These are phyloP conservation scores for Aspergillus puulaauensis DNA, from an alignment of 2,329 filamentous ascomycete species.

Conservation along the genomic window DNA sequence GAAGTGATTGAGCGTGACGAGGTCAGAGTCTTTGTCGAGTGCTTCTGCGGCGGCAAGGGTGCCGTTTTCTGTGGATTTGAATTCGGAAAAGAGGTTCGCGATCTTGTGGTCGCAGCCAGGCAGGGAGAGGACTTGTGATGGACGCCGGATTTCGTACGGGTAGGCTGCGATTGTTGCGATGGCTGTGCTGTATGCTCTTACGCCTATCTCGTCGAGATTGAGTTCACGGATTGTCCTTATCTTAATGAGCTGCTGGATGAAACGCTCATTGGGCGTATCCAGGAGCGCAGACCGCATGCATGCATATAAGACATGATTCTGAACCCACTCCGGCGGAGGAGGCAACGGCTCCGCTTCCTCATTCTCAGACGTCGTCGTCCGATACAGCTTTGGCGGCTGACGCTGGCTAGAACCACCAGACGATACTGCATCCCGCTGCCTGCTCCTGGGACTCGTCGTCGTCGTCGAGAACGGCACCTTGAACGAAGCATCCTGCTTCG, in stretches of 20 bases:
- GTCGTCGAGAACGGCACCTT: conserved; percentile 8
- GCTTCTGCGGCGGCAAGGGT: conserved; percentile 63
- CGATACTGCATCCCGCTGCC: conserved; percentile 19
- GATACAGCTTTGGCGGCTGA: conserved; percentile 53
- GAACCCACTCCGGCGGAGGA: conserved; percentile 67
- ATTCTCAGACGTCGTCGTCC: conserved; percentile 75
- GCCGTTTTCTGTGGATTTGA: conserved; percentile 57
- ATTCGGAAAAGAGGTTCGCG: conserved; percentile 74
- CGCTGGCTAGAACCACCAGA: conserved; percentile 18
- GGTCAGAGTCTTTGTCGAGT: conserved; percentile 62
- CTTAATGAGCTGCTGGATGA: conserved; percentile 71
- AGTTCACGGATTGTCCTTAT: conserved; percentile 72
- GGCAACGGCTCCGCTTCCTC: conserved; percentile 62
- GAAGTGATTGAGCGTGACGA: conserved; percentile 68
- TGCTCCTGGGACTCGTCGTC: background rate
- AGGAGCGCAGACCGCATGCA: conserved; percentile 76
- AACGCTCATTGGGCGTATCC: conserved; percentile 69
- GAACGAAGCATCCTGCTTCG: conserved; percentile 47
- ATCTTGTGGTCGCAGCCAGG: conserved; percentile 83
- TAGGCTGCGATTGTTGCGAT: conserved; percentile 85
- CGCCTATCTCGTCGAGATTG: conserved; percentile 72
- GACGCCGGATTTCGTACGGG: conserved; percentile 55
- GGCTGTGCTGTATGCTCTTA: conserved; percentile 81
- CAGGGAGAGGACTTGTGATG: conserved; percentile 52
- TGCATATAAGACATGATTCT: conserved; percentile 66